Conservation (phyloP, 345 rosid species). For the Acer yangbiense region DNA sequence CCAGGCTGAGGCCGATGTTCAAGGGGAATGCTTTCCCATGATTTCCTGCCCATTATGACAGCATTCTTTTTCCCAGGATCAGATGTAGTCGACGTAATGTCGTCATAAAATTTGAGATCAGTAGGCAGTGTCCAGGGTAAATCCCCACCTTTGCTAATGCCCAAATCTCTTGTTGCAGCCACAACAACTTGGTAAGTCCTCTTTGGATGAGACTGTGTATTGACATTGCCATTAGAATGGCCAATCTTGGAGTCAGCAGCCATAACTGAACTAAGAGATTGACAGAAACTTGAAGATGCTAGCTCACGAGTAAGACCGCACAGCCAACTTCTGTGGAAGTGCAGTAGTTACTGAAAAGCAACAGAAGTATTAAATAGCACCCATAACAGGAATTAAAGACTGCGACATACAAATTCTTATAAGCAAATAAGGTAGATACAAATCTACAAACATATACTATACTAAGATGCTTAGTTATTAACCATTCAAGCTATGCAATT, state of each 20-base stretch:
- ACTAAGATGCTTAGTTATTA: not conserved
- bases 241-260: slow-evolving; percentile 39
- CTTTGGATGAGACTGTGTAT: slow-evolving; percentile 41
- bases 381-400: slow-evolving; percentile 4
- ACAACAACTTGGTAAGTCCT: slow-evolving; percentile 84
- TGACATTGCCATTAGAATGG: slow-evolving; percentile 51
- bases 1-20: slow-evolving; percentile 71
- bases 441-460: not conserved
- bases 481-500: not conserved
- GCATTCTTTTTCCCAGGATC: slow-evolving; percentile 85
- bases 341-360: slow-evolving; percentile 43
- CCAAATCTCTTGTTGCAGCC: slow-evolving; percentile 88
- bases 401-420: not conserved
- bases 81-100: slow-evolving; percentile 54
- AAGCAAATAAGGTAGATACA: not conserved
- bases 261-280: slow-evolving; percentile 37
- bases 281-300: slow-evolving; percentile 26
- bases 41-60: slow-evolving; percentile 90
- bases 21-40: slow-evolving; percentile 92
- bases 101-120: slow-evolving; percentile 88
- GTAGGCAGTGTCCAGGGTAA: slow-evolving; percentile 85
- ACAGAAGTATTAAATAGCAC: slow-evolving; percentile 16
- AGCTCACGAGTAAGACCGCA: slow-evolving; percentile 28
- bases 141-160: slow-evolving; percentile 87
- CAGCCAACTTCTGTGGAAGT: slow-evolving; percentile 45